phyloP scores from a whole-genome alignment of 2,329 filamentous ascomycete species.

The Epichloe baconii region DNA sequence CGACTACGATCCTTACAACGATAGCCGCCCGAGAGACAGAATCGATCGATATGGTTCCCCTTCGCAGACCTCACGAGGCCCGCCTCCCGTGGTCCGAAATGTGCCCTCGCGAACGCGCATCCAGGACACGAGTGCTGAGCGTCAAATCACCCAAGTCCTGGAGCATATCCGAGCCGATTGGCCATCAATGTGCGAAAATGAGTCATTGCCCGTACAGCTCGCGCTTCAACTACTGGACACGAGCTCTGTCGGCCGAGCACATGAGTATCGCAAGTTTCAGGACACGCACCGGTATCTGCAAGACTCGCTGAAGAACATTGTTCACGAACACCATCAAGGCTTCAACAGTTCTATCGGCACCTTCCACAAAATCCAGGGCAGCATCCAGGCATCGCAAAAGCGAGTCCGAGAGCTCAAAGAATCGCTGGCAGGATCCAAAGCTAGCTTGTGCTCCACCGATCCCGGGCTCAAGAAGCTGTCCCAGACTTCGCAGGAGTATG shows the following conservation, averaged over 20 bases:
- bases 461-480: slow-evolving; percentile 87
- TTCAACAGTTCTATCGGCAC: slow-evolving; percentile 99
- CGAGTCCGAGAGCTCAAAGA: slow-evolving; percentile 73
- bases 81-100: slow-evolving; percentile 17
- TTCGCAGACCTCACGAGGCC: slow-evolving; percentile 20
- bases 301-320: slow-evolving; percentile 81
- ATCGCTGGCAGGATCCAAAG: slow-evolving; percentile 68
- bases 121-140: slow-evolving; percentile 37
- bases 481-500: slow-evolving; percentile 76
- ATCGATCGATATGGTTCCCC: slow-evolving; percentile 29
- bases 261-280: slow-evolving; percentile 76
- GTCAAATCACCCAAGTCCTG: slow-evolving; percentile 51
- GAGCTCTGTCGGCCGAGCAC: slow-evolving; percentile 83
- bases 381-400: slow-evolving; percentile 78
- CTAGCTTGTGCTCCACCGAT: slow-evolving; percentile 70
- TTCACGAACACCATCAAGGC: slow-evolving; percentile 97
- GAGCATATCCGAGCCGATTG: slow-evolving; percentile 79
- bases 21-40: slow-evolving; percentile 30
- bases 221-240: slow-evolving; percentile 90
- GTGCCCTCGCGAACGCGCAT: slow-evolving; percentile 24
- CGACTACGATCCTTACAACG: slow-evolving; percentile 33
- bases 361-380: slow-evolving; percentile 95
- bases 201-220: slow-evolving; percentile 86
- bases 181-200: slow-evolving; percentile 78
- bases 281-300: slow-evolving; percentile 81